Percentiles rank a stretch among this genome's conserved stretches.
Conservation (phyloP, 2,329 filamentous ascomycete genomes). For the Ophiostoma novo-ulmi region DNA sequence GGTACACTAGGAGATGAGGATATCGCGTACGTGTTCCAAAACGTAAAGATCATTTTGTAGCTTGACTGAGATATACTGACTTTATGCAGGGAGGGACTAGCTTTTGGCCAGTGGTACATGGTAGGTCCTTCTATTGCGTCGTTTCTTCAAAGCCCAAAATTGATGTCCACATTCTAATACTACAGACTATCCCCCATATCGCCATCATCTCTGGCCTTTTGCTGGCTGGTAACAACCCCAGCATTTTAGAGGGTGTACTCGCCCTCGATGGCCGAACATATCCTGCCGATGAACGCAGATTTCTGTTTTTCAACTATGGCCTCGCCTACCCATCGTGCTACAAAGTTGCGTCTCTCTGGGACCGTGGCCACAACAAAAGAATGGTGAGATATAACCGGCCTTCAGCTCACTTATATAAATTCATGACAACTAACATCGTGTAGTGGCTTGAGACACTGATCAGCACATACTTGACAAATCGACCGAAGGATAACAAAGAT, state of each 20-base stretch:
- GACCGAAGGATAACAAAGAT: slow-evolving; percentile 15
- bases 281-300: neutral
- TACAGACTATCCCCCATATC: slow-evolving; percentile 31
- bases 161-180: neutral
- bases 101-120: slow-evolving; percentile 30
- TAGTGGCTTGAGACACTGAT: slow-evolving; percentile 29
- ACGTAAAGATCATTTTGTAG: too few relatives aligned
- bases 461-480: slow-evolving; percentile 15
- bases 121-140: slow-evolving; percentile 16
- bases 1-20: slow-evolving; percentile 26
- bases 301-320: slow-evolving; percentile 15
- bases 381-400: neutral
- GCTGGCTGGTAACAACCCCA: slow-evolving; percentile 33
- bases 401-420: too few relatives aligned
- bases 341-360: slow-evolving; percentile 31
- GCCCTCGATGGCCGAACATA: slow-evolving; percentile 23
- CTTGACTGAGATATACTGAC: neutral
- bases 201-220: slow-evolving; percentile 31
- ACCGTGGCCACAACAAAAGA: slow-evolving; percentile 31
- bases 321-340: slow-evolving; percentile 31
- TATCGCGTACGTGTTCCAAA: slow-evolving; percentile 21
- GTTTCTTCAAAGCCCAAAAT: neutral
- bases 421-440: neutral
- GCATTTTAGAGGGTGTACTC: slow-evolving; percentile 31
- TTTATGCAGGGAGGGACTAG: slow-evolving; percentile 21